Conservation (phyloP, 2,329 filamentous ascomycete species). For the Scedosporium dehoogii region DNA sequence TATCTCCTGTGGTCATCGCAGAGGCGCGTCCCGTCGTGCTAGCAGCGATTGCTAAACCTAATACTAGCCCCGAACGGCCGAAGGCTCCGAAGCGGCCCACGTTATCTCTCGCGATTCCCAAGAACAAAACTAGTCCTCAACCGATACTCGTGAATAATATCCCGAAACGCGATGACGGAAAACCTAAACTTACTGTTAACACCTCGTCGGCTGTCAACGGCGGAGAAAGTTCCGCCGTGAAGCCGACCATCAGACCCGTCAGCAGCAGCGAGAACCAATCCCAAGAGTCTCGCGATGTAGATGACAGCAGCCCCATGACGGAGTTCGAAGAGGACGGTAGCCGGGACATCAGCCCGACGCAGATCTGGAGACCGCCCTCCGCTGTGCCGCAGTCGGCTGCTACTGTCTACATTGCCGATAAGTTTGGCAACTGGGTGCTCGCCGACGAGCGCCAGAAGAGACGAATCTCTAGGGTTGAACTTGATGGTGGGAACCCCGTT, state of each 20-base stretch:
- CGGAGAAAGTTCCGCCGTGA: background rate
- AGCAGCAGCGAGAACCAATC: background rate
- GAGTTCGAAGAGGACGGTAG: slow-evolving; percentile 40
- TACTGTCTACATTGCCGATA: slow-evolving; percentile 41
- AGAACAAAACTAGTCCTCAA: background rate
- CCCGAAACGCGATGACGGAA: background rate
- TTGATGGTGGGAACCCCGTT: background rate
- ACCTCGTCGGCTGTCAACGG: background rate
- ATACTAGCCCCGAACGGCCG: slow-evolving; percentile 1
- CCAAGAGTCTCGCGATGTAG: slow-evolving; percentile 14
- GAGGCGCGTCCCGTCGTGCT: background rate
- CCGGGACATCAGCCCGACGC: slow-evolving; percentile 20
- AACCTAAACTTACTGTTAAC: background rate
- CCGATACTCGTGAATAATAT: background rate
- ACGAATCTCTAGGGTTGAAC: slow-evolving; percentile 11
- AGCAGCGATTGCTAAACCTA: slow-evolving; percentile 6
- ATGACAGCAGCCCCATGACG: slow-evolving; percentile 33
- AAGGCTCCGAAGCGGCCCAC: background rate
- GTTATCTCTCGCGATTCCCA: background rate
- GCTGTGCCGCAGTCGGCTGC: slow-evolving; percentile 33
- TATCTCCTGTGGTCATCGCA: background rate
- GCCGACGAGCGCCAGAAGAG: slow-evolving; percentile 22
- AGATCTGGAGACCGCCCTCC: slow-evolving; percentile 41
- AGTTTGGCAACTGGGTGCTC: slow-evolving; percentile 43
- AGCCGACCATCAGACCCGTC: background rate